Percentiles rank a stretch among this genome's conserved stretches.
phyloP scores from a whole-genome alignment of 2,329 filamentous ascomycete genomes.

The Davidsoniella australis region DNA sequence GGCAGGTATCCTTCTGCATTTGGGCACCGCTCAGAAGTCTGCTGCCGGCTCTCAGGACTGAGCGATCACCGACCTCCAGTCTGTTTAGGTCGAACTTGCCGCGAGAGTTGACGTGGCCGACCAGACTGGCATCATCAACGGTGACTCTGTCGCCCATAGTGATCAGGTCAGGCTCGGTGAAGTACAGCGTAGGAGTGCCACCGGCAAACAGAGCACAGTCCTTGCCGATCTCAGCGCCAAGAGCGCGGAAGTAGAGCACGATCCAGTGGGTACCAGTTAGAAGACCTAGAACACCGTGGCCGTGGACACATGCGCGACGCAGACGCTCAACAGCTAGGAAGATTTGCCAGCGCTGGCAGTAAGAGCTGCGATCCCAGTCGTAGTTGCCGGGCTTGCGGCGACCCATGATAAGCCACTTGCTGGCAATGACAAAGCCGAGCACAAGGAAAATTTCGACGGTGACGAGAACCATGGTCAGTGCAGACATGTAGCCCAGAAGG shows the following conservation, averaged over 20 bases:
- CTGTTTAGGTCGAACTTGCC: slow-evolving; percentile 38
- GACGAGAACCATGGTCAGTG: slow-evolving; percentile 26
- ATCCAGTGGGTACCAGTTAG: slow-evolving; percentile 36
- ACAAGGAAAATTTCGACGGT: slow-evolving; percentile 27
- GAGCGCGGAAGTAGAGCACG: slow-evolving; percentile 33
- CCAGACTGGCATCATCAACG: slow-evolving; percentile 38
- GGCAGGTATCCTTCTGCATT: slow-evolving; percentile 34
- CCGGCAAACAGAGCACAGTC: slow-evolving; percentile 39
- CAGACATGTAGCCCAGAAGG: slow-evolving; percentile 25
- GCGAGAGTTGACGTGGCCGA: slow-evolving; percentile 38
- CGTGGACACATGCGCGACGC: slow-evolving; percentile 31
- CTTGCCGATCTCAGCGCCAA: slow-evolving; percentile 35
- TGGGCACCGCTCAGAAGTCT: slow-evolving; percentile 34
- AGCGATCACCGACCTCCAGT: slow-evolving; percentile 31
- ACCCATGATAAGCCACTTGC: slow-evolving; percentile 36
- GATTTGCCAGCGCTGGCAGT: slow-evolving; percentile 42
- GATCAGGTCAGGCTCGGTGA: slow-evolving; percentile 40
- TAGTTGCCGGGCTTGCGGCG: slow-evolving; percentile 33
- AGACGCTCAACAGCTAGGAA: slow-evolving; percentile 34
- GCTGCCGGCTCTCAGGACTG: slow-evolving; percentile 34
- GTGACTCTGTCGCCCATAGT: slow-evolving; percentile 34
- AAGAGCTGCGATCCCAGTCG: slow-evolving; percentile 38
- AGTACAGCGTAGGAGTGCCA: slow-evolving; percentile 32
- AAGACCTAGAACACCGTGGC: slow-evolving; percentile 33
- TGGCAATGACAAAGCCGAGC: slow-evolving; percentile 22